Evolutionary conservation across 257 asterid genomes (phyloP).

Genomic region (Solanum raphanifolium): DNA sequence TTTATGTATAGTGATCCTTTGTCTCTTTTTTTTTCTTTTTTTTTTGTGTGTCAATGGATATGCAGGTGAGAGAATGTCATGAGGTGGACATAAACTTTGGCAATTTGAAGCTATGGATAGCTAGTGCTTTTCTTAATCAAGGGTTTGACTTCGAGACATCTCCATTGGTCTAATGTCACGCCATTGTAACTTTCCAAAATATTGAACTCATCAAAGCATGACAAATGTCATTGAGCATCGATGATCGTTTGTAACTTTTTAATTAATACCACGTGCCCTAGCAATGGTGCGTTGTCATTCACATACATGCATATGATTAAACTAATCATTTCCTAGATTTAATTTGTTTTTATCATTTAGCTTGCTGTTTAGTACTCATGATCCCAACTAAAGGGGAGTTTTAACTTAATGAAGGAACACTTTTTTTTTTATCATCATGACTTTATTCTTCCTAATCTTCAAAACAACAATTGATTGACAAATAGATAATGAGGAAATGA

Average conservation of each 20-base stretch:
- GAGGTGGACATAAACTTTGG: conserved; percentile 35
- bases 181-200: neutral
- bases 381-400: neutral
- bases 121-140: conserved; percentile 37
- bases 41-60: neutral
- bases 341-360: neutral
- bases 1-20: neutral
- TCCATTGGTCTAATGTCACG: neutral
- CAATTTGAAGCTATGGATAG: conserved; percentile 59
- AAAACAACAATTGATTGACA: neutral
- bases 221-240: neutral
- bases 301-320: neutral
- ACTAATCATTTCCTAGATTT: neutral
- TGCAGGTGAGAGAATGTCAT: conserved; percentile 36
- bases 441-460: neutral
- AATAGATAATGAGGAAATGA: neutral
- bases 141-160: conserved; percentile 57
- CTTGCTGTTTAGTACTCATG: neutral
- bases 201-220: neutral
- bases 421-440: neutral
- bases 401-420: neutral
- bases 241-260: neutral
- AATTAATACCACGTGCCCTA: neutral
- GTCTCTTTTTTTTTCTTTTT: neutral
- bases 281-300: neutral